Percentiles rank a stretch among this genome's conserved stretches.
Conservation (phyloP, 2,329 filamentous ascomycete genomes). For the Hypoxylon rubiginosum region DNA sequence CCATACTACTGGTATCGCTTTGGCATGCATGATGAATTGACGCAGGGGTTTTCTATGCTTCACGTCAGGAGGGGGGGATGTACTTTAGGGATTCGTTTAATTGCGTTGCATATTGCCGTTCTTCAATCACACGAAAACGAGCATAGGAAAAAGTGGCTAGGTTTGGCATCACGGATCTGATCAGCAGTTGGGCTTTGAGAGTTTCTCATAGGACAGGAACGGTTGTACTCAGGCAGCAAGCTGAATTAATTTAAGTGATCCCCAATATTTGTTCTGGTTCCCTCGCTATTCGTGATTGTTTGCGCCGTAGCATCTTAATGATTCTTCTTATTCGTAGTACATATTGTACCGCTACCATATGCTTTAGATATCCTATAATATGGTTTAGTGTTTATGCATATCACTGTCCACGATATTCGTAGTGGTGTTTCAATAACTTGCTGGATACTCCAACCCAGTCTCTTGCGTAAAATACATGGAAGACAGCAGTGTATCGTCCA, state of each 20-base stretch:
- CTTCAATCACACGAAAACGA: not conserved
- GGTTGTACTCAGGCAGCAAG: constrained; percentile 34
- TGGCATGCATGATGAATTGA: constrained; percentile 31
- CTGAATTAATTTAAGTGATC: constrained; percentile 26
- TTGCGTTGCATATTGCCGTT: constrained; percentile 36
- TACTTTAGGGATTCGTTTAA: constrained; percentile 35
- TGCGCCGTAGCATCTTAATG: not conserved
- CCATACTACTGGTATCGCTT: constrained; percentile 36
- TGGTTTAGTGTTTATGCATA: not conserved
- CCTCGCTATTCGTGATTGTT: constrained; percentile 1
- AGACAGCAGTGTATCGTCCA: not conserved
- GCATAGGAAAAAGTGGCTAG: constrained; percentile 14
- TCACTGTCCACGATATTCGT: too few species aligned
- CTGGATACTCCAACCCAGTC: not conserved
- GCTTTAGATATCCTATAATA: not conserved
- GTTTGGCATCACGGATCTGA: constrained; percentile 25
- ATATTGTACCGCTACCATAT: not conserved
- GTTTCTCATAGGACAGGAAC: constrained; percentile 46
- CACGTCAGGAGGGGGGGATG: constrained; percentile 31
- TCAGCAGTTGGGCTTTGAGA: constrained; percentile 34
- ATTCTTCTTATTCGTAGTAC: not conserved
- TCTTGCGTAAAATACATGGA: not conserved
- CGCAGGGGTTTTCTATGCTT: constrained; percentile 13
- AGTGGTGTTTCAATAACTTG: too few species aligned
- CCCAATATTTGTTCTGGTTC: not conserved